phyloP scores from a whole-genome alignment of 2,329 filamentous ascomycete species.

The Nemania diffusa region DNA sequence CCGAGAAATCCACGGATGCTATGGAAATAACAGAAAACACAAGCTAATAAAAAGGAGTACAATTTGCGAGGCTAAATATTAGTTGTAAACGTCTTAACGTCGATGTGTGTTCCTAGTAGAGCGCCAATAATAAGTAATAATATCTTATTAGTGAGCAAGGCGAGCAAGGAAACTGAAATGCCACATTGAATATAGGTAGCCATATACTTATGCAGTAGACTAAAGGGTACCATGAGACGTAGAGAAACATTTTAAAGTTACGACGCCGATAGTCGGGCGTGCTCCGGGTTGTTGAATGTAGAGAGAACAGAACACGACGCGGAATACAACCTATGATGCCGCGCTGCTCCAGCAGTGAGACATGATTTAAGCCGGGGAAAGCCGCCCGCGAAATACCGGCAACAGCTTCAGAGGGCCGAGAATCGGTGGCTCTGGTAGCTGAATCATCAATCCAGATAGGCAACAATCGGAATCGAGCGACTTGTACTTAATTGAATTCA shows the following conservation, averaged over 20 bases:
- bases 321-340: neutral
- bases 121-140: neutral
- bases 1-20: constrained; percentile 23
- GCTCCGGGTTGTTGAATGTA: constrained; percentile 1
- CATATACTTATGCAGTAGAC: neutral
- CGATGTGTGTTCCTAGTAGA: neutral
- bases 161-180: neutral
- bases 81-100: neutral
- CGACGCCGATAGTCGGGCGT: constrained; percentile 1
- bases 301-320: neutral
- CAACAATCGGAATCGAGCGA: neutral
- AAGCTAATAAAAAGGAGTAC: neutral
- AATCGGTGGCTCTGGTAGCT: constrained; percentile 13
- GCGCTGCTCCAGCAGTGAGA: neutral
- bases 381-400: constrained; percentile 5
- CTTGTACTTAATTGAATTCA: neutral
- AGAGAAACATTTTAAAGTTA: neutral
- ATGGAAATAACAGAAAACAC: constrained; percentile 16
- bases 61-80: too few relatives aligned
- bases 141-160: neutral
- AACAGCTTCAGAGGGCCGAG: constrained; percentile 15
- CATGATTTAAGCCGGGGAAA: constrained; percentile 17
- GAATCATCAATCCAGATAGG: neutral
- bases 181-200: neutral
- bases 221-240: neutral